Percentiles rank a stretch among this genome's conserved stretches.
Conservation (phyloP, 2,329 filamentous ascomycete genomes). For the Pseudocercospora macadamiae region DNA sequence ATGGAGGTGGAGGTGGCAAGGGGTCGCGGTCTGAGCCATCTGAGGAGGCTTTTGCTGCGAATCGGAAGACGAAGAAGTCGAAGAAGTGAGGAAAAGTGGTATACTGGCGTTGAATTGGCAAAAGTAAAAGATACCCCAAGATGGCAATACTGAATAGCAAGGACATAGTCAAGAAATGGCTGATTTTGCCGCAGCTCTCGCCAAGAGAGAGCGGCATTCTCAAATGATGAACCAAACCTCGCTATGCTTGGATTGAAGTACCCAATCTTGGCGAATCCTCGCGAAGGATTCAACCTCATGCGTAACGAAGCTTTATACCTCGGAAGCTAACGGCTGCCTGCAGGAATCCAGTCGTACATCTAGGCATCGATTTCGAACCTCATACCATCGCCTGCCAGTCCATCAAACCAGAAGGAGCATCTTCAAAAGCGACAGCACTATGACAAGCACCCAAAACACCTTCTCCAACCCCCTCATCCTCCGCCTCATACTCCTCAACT, state of each 20-base stretch:
- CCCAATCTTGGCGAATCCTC: neutral
- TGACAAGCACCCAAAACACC: neutral
- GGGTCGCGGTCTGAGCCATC: slow-evolving; percentile 58
- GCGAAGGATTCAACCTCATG: neutral
- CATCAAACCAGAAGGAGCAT: neutral
- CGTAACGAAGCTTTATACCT: neutral
- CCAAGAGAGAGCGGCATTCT: too few relatives aligned
- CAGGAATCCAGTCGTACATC: neutral
- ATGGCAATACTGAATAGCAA: neutral
- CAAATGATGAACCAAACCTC: too few relatives aligned
- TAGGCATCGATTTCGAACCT: too few relatives aligned
- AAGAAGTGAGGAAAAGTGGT: slow-evolving; percentile 3
- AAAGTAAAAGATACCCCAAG: neutral
- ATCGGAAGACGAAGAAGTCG: slow-evolving; percentile 40
- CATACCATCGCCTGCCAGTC: too few relatives aligned
- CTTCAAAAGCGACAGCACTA: neutral
- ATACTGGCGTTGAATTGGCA: neutral
- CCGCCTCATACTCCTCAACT: neutral
- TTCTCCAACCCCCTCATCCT: neutral
- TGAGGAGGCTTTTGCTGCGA: slow-evolving; percentile 63
- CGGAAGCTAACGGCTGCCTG: neutral
- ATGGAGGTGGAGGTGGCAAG: slow-evolving; percentile 58
- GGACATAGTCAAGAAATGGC: too few relatives aligned
- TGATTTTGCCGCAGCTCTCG: too few relatives aligned
- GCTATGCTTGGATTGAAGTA: too few relatives aligned